phyloP scores from a whole-genome alignment of 2,329 filamentous ascomycete genomes.

The Botrytis squamosa region DNA sequence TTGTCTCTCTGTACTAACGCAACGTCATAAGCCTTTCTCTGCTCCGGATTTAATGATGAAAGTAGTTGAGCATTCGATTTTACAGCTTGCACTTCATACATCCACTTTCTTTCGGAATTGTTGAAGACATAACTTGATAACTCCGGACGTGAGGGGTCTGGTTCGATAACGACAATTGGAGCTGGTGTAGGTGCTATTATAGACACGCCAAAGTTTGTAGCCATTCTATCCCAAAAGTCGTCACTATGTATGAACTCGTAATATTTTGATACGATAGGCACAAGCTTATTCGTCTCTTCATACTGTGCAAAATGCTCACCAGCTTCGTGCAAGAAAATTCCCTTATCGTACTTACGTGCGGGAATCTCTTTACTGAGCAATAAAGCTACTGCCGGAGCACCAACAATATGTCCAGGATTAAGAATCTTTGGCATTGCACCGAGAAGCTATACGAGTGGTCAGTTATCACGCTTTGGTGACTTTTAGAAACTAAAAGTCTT shows the following conservation, averaged over 20 bases:
- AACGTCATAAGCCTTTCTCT: background rate
- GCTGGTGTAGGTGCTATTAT: constrained; percentile 9
- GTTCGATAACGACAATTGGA: background rate
- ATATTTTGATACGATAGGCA: background rate
- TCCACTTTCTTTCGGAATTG: background rate
- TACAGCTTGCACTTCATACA: background rate
- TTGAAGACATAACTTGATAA: background rate
- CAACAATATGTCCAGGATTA: background rate
- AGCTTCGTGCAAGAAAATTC: constrained; percentile 10
- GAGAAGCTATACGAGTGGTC: background rate
- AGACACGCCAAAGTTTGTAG: background rate
- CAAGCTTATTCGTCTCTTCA: background rate
- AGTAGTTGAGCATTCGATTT: background rate
- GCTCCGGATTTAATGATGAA: background rate
- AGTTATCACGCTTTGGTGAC: background rate
- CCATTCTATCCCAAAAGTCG: background rate
- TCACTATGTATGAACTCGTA: constrained; percentile 4
- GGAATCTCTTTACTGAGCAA: constrained; percentile 11
- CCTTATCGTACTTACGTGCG: background rate
- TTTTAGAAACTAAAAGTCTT: background rate
- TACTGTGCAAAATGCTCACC: background rate
- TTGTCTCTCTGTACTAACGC: background rate
- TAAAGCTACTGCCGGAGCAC: background rate
- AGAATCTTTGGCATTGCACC: background rate
- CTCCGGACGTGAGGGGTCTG: background rate